Conservation (phyloP, 1,284 basidiomycete genomes). For the Tylopilus sp. region DNA sequence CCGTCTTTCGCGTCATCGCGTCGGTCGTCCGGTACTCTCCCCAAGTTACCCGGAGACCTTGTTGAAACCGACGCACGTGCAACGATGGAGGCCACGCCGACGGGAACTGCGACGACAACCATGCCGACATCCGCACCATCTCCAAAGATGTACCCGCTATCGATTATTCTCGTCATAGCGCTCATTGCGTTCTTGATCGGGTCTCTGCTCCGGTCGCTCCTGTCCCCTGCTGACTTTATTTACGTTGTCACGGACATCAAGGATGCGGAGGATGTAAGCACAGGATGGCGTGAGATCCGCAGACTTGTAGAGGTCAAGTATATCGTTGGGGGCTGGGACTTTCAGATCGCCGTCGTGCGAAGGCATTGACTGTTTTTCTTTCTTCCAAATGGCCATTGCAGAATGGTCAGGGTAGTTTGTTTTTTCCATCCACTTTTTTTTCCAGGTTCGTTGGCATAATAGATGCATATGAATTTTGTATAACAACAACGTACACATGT, state of each 20-base stretch:
- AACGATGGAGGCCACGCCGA: background rate
- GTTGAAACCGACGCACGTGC: constrained; percentile 13
- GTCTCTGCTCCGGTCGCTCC: constrained; percentile 80
- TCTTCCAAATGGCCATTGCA: background rate
- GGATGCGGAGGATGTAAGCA: constrained; percentile 47
- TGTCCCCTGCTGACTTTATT: constrained; percentile 91
- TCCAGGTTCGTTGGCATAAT: background rate
- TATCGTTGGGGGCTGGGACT: constrained; percentile 74
- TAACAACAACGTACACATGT: constrained; percentile 12
- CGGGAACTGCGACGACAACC: background rate
- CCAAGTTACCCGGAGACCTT: constrained; percentile 24
- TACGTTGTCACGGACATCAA: constrained; percentile 61
- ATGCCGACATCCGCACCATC: background rate
- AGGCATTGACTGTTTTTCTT: constrained; percentile 45
- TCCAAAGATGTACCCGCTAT: constrained; percentile 42
- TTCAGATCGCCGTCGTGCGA: constrained; percentile 75
- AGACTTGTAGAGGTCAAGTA: constrained; percentile 77
- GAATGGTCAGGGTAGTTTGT: background rate
- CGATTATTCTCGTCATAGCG: constrained; percentile 72
- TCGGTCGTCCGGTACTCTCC: constrained; percentile 23
- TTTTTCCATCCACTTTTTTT: background rate
- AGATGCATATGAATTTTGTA: constrained; percentile 13
- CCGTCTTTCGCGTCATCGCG: constrained; percentile 26
- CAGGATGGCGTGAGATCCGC: constrained; percentile 80
- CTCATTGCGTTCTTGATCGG: constrained; percentile 90